Evolutionary conservation across 2,329 filamentous ascomycete species (phyloP).

Genomic region (Tolypocladium nubicola): DNA sequence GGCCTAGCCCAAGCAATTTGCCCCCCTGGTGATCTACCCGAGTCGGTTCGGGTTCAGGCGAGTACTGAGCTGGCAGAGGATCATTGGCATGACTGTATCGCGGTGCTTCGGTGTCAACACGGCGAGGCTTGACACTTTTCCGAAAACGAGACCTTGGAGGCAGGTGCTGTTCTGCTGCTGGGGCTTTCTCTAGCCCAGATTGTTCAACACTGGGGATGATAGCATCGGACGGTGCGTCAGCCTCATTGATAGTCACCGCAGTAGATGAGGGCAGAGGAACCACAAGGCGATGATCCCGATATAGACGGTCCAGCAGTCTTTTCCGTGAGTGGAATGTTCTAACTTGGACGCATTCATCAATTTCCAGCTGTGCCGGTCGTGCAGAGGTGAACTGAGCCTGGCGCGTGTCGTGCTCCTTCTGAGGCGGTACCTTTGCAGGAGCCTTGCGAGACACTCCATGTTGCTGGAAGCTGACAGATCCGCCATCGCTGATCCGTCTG

Average conservation of each 20-base stretch:
- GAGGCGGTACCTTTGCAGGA: neutral
- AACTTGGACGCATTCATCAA: slow-evolving; percentile 23
- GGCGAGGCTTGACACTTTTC: slow-evolving; percentile 32
- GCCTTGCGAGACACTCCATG: neutral
- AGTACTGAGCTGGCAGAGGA: slow-evolving; percentile 24
- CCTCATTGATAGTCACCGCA: neutral
- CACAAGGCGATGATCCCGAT: slow-evolving; percentile 22
- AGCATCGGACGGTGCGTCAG: neutral
- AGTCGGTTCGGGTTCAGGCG: slow-evolving; percentile 3
- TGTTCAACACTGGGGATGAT: neutral
- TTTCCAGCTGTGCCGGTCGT: slow-evolving; percentile 47
- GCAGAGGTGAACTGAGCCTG: neutral
- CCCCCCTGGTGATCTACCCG: slow-evolving; percentile 9
- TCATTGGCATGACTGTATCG: slow-evolving; percentile 44
- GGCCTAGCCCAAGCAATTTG: slow-evolving; percentile 41
- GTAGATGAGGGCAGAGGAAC: neutral
- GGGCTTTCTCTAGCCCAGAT: too few relatives aligned
- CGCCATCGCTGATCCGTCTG: slow-evolving; percentile 16
- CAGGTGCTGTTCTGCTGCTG: neutral
- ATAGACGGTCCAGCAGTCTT: slow-evolving; percentile 43
- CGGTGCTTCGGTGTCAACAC: slow-evolving; percentile 38
- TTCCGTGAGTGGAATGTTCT: slow-evolving; percentile 40
- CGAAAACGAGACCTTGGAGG: slow-evolving; percentile 19
- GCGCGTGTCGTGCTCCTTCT: neutral
- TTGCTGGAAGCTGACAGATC: slow-evolving; percentile 15